phyloP scores from a whole-genome alignment of 345 rosid species.

The Reutealis trisperma region DNA sequence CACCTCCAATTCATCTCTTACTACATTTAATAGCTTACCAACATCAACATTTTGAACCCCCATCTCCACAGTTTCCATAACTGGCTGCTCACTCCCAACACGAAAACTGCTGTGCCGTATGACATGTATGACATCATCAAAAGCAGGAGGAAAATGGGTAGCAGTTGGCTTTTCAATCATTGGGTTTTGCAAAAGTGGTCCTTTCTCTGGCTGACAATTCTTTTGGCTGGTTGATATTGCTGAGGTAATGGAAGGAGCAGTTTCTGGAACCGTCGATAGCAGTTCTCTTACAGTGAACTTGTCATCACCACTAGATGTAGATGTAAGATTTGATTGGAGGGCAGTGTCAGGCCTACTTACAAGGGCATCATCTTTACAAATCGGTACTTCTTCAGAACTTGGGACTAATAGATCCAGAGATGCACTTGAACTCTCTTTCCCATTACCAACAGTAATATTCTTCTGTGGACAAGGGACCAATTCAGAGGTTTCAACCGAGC shows the following conservation, averaged over 20 bases:
- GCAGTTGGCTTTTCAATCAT: constrained; percentile 41
- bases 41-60: constrained; percentile 76
- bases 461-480: constrained; percentile 32
- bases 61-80: constrained; percentile 74
- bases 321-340: constrained; percentile 34
- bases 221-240: constrained; percentile 37
- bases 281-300: constrained; percentile 71
- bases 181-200: constrained; percentile 37
- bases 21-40: constrained; percentile 74
- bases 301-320: constrained; percentile 53
- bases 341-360: constrained; percentile 32
- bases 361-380: constrained; percentile 32
- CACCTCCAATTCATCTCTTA: constrained; percentile 67
- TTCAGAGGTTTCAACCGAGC: constrained; percentile 39
- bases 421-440: constrained; percentile 28
- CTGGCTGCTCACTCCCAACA: constrained; percentile 84
- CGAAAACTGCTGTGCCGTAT: constrained; percentile 84
- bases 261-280: constrained; percentile 49
- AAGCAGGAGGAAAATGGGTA: constrained; percentile 58
- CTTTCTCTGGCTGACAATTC: constrained; percentile 47
- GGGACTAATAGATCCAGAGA: constrained; percentile 24
- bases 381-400: constrained; percentile 38
- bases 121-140: constrained; percentile 86
- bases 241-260: constrained; percentile 35
- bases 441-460: constrained; percentile 23